Evolutionary conservation across 2,329 filamentous ascomycete species (phyloP).

Genomic region (Claviceps arundinis): DNA sequence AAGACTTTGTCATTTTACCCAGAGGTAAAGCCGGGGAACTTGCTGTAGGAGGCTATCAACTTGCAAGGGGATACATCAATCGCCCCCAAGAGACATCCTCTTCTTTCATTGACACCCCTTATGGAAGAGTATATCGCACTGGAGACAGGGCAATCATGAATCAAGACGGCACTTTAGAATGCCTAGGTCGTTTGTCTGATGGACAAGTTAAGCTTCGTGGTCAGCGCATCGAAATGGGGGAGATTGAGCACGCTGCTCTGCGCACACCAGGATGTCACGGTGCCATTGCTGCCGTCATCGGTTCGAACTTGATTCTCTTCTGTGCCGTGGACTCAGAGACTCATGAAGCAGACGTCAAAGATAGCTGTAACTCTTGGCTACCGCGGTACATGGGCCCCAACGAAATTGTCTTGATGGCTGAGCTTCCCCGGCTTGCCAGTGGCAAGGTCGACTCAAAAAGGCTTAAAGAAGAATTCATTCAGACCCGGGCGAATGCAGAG

Average conservation of each 20-base stretch:
- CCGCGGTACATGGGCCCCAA: constrained; percentile 73
- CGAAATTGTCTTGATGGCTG: constrained; percentile 49
- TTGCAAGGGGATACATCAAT: constrained; percentile 73
- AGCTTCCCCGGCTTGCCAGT: constrained; percentile 64
- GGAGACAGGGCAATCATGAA: constrained; percentile 68
- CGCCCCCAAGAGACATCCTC: constrained; percentile 58
- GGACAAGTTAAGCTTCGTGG: constrained; percentile 82
- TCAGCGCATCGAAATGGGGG: constrained; percentile 69
- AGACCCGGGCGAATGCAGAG: constrained; percentile 7
- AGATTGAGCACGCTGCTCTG: constrained; percentile 58
- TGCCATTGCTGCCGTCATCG: constrained; percentile 53
- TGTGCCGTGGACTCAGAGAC: constrained; percentile 39
- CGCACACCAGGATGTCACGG: constrained; percentile 48
- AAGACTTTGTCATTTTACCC: constrained; percentile 40
- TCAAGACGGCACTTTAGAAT: constrained; percentile 60
- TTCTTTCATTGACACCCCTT: constrained; percentile 55
- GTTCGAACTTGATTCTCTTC: constrained; percentile 60
- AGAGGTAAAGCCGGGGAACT: constrained; percentile 64
- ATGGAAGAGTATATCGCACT: constrained; percentile 67
- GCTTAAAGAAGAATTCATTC: constrained; percentile 39
- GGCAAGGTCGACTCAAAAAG: constrained; percentile 67
- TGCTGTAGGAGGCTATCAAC: constrained; percentile 65
- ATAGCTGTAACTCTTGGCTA: constrained; percentile 59
- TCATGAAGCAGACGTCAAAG: constrained; percentile 31
- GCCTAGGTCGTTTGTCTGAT: constrained; percentile 62